Base-by-base conservation (phyloP, 768 basidiomycete genomes). In the Myochromella boudieri region DNA sequence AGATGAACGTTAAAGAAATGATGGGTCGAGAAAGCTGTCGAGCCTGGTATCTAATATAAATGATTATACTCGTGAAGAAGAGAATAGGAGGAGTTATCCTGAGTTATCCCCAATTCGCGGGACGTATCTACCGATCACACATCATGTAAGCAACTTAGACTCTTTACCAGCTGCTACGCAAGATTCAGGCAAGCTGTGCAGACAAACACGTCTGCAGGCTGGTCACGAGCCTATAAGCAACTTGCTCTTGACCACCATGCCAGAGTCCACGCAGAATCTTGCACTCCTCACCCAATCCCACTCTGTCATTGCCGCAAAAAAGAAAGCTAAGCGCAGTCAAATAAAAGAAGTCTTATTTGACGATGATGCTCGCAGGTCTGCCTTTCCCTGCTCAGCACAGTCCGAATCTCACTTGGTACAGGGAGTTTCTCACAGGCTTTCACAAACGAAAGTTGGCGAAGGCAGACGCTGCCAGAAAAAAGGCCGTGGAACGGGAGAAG, bases 361-460 rank as follows among this genome's bases (percentile, higher is more conserved):
- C 61, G 93, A 97, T 32, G 77, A 81, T 28, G 90, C 90, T 1
- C 75, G 93, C 56, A 80, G 81, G 92, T 89, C 42, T 29, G 70
- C 6, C 18, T 15, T 65, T 22, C n/a, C 37, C 22, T 49, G 42
- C 38, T 34, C 29, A 45, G 29, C 37, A 28, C 37, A 26, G 17
- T 10, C 43, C 37, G 20, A 46, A 37, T 49, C 21, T 52, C 43
- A 50, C 57, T 53, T 42, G 58, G 47, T 50, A 45, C 37, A 95
- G 93, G 60, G 87, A 95, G 49, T 97, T 88, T 67, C 70, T 97
- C 61, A 95, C 92, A 14, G 94, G 94, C 21, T 97, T 97, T 64
- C 87, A 88, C 64, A 95, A 95, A 68, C 82, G 94, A 57, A 97
- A 95, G 67, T 68, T 92, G 41, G 85, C 83, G 49, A 91, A 87